Conservation (phyloP, 176 grass and related monocot species). For the Oryza glumipatula region DNA sequence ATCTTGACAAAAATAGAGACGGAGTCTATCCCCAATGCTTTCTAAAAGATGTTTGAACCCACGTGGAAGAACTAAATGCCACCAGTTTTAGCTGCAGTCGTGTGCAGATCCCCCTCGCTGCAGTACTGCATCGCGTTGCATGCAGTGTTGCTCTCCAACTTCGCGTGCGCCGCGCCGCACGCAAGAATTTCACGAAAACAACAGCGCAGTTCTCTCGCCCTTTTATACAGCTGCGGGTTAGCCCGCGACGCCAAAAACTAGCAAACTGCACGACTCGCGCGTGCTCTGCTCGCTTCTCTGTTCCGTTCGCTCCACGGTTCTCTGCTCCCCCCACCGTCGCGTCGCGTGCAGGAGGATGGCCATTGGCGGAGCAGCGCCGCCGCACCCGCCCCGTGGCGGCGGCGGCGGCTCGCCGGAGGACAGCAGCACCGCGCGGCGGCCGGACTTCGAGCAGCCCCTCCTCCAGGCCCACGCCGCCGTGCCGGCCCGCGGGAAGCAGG, state of each 20-base stretch:
- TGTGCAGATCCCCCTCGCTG: not conserved
- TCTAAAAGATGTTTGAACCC: not conserved
- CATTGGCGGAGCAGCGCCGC: slow-evolving; percentile 17
- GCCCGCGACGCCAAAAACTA: not conserved
- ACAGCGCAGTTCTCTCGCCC: slow-evolving; percentile 5
- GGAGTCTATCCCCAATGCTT: too few species aligned
- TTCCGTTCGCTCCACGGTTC: not conserved
- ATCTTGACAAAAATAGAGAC: too few species aligned
- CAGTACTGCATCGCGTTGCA: not conserved
- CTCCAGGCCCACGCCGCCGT: slow-evolving; percentile 33
- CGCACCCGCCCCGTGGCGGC: not conserved
- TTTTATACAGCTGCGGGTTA: slow-evolving; percentile 28
- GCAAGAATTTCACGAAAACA: not conserved
- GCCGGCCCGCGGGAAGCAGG: slow-evolving; percentile 17
- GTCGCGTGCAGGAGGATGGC: slow-evolving; percentile 33
- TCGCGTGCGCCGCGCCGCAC: not conserved
- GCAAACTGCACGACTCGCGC: not conserved
- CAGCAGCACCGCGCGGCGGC: not conserved
- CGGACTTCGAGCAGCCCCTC: slow-evolving; percentile 38
- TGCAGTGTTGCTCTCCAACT: not conserved
- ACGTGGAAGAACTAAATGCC: not conserved
- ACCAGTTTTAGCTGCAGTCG: not conserved
- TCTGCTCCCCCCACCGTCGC: too few species aligned
- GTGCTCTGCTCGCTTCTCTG: not conserved
- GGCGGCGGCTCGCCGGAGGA: not conserved